Percentiles rank a stretch among this genome's conserved stretches.
Evolutionary conservation across 2,329 filamentous ascomycete species (phyloP).

Genomic region (Clarireedia paspali): DNA sequence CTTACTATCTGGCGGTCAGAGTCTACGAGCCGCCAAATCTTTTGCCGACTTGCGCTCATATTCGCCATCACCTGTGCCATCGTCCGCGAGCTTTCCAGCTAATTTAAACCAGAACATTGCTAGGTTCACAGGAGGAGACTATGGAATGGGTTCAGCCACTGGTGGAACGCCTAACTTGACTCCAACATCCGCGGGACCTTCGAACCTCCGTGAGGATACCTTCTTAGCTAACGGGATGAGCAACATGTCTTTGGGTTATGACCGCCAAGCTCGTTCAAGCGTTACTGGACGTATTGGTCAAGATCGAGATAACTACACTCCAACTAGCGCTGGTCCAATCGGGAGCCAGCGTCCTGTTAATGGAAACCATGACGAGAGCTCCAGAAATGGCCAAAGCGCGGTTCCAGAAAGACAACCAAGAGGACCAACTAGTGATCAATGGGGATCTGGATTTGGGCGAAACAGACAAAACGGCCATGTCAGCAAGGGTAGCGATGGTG

Average conservation of each 20-base stretch:
- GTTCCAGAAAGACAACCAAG: slow-evolving; percentile 57
- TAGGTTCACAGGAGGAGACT: slow-evolving; percentile 46
- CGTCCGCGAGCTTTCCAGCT: slow-evolving; percentile 78
- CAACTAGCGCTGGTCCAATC: slow-evolving; percentile 46
- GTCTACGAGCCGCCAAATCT: slow-evolving; percentile 88
- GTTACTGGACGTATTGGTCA: slow-evolving; percentile 35
- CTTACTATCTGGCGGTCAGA: slow-evolving; percentile 58
- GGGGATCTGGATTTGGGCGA: slow-evolving; percentile 50
- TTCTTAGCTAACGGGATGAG: slow-evolving; percentile 43
- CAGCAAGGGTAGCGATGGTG: slow-evolving; percentile 51
- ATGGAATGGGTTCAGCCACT: slow-evolving; percentile 45
- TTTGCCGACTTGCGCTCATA: slow-evolving; percentile 93
- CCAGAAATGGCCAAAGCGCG: slow-evolving; percentile 22
- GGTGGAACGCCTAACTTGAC: slow-evolving; percentile 62
- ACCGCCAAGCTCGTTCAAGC: slow-evolving; percentile 28
- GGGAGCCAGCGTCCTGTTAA: slow-evolving; percentile 54
- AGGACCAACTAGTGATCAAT: slow-evolving; percentile 47
- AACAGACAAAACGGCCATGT: slow-evolving; percentile 52
- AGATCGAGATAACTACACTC: slow-evolving; percentile 37
- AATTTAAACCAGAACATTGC: slow-evolving; percentile 55
- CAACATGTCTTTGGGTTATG: slow-evolving; percentile 47
- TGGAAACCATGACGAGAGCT: slow-evolving; percentile 25
- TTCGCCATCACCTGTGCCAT: slow-evolving; percentile 86
- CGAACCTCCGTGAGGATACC: slow-evolving; percentile 26
- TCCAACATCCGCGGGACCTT: slow-evolving; percentile 71